Conservation (phyloP, 306 rosid species). For the Hylodesmum podocarpum region DNA sequence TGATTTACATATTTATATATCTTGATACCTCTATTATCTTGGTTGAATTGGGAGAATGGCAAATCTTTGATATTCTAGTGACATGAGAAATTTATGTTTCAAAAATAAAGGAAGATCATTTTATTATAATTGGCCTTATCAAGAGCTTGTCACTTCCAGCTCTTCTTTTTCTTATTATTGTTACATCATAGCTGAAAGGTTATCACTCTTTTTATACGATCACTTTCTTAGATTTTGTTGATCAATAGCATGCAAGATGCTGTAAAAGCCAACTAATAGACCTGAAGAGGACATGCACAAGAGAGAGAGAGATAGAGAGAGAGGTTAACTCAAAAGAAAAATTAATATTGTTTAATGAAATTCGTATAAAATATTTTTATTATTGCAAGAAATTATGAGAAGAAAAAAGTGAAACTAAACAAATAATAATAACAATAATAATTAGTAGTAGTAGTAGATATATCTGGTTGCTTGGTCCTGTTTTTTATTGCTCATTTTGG, state of each 20-base stretch:
- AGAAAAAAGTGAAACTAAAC: background rate
- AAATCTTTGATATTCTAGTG: background rate
- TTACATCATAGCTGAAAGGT: conserved; percentile 28
- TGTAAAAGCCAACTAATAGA: conserved; percentile 16
- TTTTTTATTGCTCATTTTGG: conserved; percentile 36
- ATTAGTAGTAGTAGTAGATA: too few species aligned
- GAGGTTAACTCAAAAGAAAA: background rate
- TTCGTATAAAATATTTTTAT: background rate
- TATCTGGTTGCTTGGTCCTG: conserved; percentile 23
- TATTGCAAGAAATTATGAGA: background rate
- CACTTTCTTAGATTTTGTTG: conserved; percentile 26
- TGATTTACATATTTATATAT: too few species aligned
- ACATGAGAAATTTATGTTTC: background rate
- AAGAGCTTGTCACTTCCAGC: conserved; percentile 5
- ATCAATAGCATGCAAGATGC: background rate
- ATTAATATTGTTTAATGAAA: background rate
- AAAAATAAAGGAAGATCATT: conserved; percentile 11
- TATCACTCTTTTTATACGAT: conserved; percentile 21
- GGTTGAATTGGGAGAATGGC: background rate
- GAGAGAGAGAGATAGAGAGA: too few species aligned
- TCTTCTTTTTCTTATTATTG: conserved; percentile 20
- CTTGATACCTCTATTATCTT: background rate
- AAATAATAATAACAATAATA: too few species aligned
- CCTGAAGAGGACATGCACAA: background rate
- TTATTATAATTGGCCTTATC: conserved; percentile 24